Conservation (phyloP, 306 rosid species). For the Inga leiocalycina region DNA sequence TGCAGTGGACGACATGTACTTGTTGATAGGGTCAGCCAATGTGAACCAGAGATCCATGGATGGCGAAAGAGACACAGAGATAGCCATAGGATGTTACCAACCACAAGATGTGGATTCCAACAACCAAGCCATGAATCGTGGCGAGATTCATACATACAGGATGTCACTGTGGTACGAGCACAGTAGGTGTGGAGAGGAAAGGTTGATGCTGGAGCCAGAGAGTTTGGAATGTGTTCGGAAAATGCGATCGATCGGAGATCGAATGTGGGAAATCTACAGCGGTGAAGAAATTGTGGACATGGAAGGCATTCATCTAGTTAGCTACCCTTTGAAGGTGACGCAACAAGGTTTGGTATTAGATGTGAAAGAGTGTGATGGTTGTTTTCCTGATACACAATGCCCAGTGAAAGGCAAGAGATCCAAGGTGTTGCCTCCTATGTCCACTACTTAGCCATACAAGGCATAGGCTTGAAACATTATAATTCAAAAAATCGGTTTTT, state of each 20-base stretch:
- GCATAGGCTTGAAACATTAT: neutral
- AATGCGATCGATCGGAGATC: conserved; percentile 49
- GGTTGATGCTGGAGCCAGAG: conserved; percentile 45
- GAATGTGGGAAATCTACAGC: conserved; percentile 65
- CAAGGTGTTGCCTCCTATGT: conserved; percentile 54
- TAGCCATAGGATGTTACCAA: conserved; percentile 87
- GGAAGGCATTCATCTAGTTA: conserved; percentile 81
- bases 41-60: conserved; percentile 98
- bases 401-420: conserved; percentile 71
- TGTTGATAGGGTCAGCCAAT: conserved; percentile 92
- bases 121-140: conserved; percentile 9
- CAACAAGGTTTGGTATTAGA: conserved; percentile 58
- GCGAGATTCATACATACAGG: conserved; percentile 67
- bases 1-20: conserved; percentile 87
- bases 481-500: neutral
- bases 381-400: conserved; percentile 78
- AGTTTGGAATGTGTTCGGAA: conserved; percentile 43
- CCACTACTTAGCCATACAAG: conserved; percentile 56
- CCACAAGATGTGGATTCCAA: conserved; percentile 24
- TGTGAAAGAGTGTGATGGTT: conserved; percentile 31
- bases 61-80: conserved; percentile 88
- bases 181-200: conserved; percentile 41
- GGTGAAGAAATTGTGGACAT: conserved; percentile 68
- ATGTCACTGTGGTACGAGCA: conserved; percentile 92
- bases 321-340: conserved; percentile 66